A percentile compares a stretch with the other conserved stretches of the same genome.
Conservation (phyloP, 2,329 filamentous ascomycete species). For the Nemania sp. region DNA sequence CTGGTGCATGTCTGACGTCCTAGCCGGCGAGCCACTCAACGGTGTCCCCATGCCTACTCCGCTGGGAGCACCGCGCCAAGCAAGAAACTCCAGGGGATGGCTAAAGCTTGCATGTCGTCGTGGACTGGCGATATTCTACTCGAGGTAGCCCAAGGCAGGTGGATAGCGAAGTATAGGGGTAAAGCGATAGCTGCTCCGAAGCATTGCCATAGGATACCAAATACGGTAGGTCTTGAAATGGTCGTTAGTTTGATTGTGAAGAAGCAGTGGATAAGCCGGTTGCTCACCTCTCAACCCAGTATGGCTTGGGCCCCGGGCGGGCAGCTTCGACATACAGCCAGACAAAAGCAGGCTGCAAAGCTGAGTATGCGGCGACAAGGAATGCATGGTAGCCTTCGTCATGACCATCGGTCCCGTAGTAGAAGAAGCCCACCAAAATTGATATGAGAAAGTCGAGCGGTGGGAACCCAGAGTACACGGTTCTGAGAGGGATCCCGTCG, state of each 20-base stretch:
- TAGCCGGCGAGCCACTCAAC: background rate
- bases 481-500: background rate
- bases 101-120: background rate
- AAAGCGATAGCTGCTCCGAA: background rate
- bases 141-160: background rate
- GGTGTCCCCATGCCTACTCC: background rate
- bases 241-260: background rate
- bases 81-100: background rate
- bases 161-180: background rate
- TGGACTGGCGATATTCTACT: background rate
- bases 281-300: background rate
- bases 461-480: background rate
- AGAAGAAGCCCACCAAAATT: background rate
- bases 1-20: background rate
- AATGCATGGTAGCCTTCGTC: background rate
- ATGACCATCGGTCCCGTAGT: background rate
- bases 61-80: background rate
- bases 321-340: background rate
- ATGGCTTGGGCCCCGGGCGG: background rate
- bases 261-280: background rate
- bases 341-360: background rate
- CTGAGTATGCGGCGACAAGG: background rate
- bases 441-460: background rate
- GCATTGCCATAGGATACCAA: background rate
- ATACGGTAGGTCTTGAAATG: background rate